Base-by-base conservation (phyloP, 139 green algal genomes). In the Volvox africanus region DNA sequence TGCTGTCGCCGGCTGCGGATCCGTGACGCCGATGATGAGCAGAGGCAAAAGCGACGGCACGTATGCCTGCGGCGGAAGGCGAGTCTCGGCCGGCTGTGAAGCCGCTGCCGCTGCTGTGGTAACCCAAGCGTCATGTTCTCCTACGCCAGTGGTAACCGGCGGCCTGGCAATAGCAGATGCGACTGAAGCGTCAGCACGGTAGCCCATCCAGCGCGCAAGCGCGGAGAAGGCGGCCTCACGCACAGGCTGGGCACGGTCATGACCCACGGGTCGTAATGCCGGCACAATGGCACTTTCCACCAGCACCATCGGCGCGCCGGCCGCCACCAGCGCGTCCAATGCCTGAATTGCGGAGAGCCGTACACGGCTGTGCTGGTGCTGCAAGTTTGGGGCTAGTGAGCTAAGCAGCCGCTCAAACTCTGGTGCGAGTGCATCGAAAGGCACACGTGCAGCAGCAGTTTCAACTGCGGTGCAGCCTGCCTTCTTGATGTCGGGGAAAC, bases 401-500 rank as follows among this genome's bases (percentile, higher is more conserved):
- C 30, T 77, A n/a, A 94, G 30, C 17, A 95, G 92, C 28, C 86
- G 83, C 55, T 94, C 86, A n/a, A 90, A 65, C 73, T 96, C 91
- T 19, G 71, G 37, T 35, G 91, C 61, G 11, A 97, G 85, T 17
- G 35, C 33, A 16, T 32, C 65, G 21, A 91, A 20, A 0, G 86
- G 78, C 37, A 92, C 79, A 26, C 36, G 62, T 17, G 36, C 65
- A 1, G 90, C 88, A 12, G 97, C 87, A 22, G n/a, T 78, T 16
- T 78, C 80, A 0, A 95, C 22, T 17, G 68, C 83, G 19, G 68
- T 78, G 80, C 88, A 94, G 44, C 80, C 95, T 21, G 87, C 93
- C 89, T 97, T 97, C 71, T 98, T 98, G 62, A 96, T 95, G 36
- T 98, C 96, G 35, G 95, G 95, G 82, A 95, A 98, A 0, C 88